Base-by-base conservation (phyloP, 164 flowering plant genomes). In the Sedum album region DNA sequence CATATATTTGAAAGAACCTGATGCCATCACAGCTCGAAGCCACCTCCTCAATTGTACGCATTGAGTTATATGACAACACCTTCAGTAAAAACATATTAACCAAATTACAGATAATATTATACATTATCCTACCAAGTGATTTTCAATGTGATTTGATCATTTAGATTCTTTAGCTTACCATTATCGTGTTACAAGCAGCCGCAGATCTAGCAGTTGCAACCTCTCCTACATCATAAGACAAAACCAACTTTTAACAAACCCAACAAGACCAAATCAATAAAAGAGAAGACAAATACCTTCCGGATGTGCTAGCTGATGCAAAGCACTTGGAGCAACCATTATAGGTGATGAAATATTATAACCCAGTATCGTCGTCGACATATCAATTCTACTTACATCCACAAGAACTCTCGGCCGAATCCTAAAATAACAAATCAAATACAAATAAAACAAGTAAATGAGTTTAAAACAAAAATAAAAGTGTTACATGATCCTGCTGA, bases 1-100 rank as follows among this genome's bases (percentile, higher is more conserved):
- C 98, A 79, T 90, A 93, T 84, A 90, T 62, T 70, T 93, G 96
- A 66, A 79, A 85, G 82, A 88, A 93, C 44, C 91, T 90, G 68
- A 85, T 72, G 26, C 85, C 90, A 70, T 84, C 63, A 68, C 90
- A 86, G 78, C 91, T 82, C 31, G 90, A 76, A 71, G 98, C 91
- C 75, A 93, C 93, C 76, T 93, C 98, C 80, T 93, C 96, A 42
- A 90, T 65, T 18, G 85, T 82, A 76, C 83, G 80, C 42, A 84
- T 74, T 51, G 95, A 80, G 69, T 26, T 46, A 74, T 69, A 83
- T 44, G 98, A 93, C 33, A 93, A 48, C 31, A 82, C 84, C 96
- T 92, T 66, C 14, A 77, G 51, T 4, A 44, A 44, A 44, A 44
- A 15, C 5, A n/a, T n/a, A n/a, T n/a, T n/a, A 44, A 44, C 5